Evolutionary conservation across 2,329 filamentous ascomycete genomes (phyloP), one percentile per base, ranked within the genome.

Genomic region (Metarhizium robertsii): DNA sequence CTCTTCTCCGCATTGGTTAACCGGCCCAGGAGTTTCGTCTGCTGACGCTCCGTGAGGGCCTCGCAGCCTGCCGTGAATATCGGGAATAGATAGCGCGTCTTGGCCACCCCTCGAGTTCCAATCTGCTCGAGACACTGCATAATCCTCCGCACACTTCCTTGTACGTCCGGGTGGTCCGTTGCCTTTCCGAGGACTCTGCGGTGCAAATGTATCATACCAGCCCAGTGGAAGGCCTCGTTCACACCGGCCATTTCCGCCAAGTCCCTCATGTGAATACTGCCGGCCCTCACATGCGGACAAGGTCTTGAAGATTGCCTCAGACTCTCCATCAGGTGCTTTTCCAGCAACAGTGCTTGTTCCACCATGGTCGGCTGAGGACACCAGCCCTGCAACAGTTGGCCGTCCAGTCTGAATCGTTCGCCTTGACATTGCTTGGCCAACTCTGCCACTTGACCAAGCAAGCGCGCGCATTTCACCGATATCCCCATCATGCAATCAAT

Each of bases 41-140:
- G 75, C 61, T 86, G 80, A 2, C 69, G 70, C 38, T 73, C 64
- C 51, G 84, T 79, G 55, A 73, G 72, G 1, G 84, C 83, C 67
- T 94, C 87, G 61, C 88, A 92, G 0, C 89, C 90, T 1, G 89
- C 89, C 1, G 87, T 88, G 68, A 94, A 94, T 71, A 94, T 84
- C 0, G 90, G 89, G 60, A 94, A 92, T 43, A 94, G 68, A 18
- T 89, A 72, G 63, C 87, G 90, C 8, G 83, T 84, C 68, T 92
- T 89, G 0, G 88, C 87, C 16, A 83, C 84, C 34, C 85, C 85
- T 6, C 87, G 86, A 13, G 77, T 72, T 13, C 82, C 73, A 51
- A 94, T 81, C 42, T 79, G 79, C 25, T 75, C 74, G 58, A 92
- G 72, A 36, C 83, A 79, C 1, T 74, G 71, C 32, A 89, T 73